Conservation (phyloP, 179 eudicot species). For the Dionaea muscipula region DNA sequence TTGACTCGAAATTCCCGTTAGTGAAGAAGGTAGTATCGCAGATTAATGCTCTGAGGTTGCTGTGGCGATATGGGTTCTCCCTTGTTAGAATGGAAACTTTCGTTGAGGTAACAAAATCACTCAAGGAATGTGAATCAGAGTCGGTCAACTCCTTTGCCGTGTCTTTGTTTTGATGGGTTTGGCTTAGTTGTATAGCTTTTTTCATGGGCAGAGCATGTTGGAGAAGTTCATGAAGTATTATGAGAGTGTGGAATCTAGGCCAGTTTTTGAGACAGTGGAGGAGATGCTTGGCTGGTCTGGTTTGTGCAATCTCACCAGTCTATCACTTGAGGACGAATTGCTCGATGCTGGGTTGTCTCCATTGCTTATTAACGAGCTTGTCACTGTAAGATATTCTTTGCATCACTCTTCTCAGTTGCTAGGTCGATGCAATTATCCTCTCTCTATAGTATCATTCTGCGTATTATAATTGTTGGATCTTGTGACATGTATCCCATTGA, state of each 20-base stretch:
- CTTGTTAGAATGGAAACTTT: slow-evolving; percentile 55
- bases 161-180: not conserved
- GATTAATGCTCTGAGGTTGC: slow-evolving; percentile 30
- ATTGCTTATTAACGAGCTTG: slow-evolving; percentile 64
- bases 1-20: slow-evolving; percentile 21
- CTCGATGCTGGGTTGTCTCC: slow-evolving; percentile 56
- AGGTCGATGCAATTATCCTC: not conserved
- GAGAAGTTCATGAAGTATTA: slow-evolving; percentile 60
- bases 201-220: slow-evolving; percentile 32
- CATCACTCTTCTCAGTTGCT: too few relatives aligned
- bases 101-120: slow-evolving; percentile 44
- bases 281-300: slow-evolving; percentile 89
- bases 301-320: slow-evolving; percentile 48
- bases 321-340: slow-evolving; percentile 58
- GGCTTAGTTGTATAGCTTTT: not conserved
- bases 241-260: slow-evolving; percentile 46
- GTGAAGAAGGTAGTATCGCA: slow-evolving; percentile 29
- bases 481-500: too few relatives aligned
- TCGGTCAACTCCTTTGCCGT: too few relatives aligned
- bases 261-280: slow-evolving; percentile 67
- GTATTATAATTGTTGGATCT: too few relatives aligned
- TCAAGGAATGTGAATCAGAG: too few relatives aligned
- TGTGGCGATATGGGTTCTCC: slow-evolving; percentile 64
- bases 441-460: not conserved
- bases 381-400: too few relatives aligned